These are phyloP conservation scores for Neurospora pannonica DNA, from an alignment of 495 filamentous ascomycete genomes.

Conservation along the genomic window DNA sequence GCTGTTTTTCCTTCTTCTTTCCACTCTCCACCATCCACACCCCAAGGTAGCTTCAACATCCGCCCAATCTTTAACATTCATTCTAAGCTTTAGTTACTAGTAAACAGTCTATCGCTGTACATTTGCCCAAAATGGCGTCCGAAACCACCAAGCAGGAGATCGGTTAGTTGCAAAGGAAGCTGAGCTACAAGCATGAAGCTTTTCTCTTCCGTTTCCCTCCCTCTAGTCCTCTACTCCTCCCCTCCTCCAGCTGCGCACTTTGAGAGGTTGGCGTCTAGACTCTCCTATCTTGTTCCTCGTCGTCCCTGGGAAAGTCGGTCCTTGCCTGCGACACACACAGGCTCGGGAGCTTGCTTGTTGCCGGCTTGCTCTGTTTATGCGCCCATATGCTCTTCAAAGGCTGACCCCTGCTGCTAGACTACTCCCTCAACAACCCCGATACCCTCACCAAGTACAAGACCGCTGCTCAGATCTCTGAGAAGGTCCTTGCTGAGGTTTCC, in stretches of 20 bases:
- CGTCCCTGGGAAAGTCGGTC: not conserved
- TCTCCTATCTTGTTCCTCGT: not conserved
- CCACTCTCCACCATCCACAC: not conserved
- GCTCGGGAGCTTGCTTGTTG: not conserved
- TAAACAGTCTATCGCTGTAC: constrained; percentile 2
- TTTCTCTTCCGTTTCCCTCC: not conserved
- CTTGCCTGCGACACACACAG: not conserved
- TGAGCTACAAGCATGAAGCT: not conserved
- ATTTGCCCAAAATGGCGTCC: constrained; percentile 23
- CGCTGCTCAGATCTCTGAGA: constrained; percentile 87
- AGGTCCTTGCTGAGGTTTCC: constrained; percentile 78
- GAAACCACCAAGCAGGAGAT: constrained; percentile 24
- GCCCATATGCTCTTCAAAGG: not conserved
- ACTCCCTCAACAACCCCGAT: constrained; percentile 91
- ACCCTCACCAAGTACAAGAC: constrained; percentile 98
- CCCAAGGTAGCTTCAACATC: not conserved
- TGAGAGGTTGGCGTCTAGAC: not conserved
- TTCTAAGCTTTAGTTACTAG: not conserved
- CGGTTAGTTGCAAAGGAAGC: constrained; percentile 23
- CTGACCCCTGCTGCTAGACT: constrained; percentile 49
- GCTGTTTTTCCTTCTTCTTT: constrained; percentile 8
- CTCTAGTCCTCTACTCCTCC: not conserved
- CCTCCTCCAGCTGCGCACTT: not conserved
- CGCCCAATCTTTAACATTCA: not conserved
- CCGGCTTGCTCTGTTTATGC: not conserved